phyloP scores from a whole-genome alignment of 2,329 filamentous ascomycete genomes.

The Corniculantispora saksenae region DNA sequence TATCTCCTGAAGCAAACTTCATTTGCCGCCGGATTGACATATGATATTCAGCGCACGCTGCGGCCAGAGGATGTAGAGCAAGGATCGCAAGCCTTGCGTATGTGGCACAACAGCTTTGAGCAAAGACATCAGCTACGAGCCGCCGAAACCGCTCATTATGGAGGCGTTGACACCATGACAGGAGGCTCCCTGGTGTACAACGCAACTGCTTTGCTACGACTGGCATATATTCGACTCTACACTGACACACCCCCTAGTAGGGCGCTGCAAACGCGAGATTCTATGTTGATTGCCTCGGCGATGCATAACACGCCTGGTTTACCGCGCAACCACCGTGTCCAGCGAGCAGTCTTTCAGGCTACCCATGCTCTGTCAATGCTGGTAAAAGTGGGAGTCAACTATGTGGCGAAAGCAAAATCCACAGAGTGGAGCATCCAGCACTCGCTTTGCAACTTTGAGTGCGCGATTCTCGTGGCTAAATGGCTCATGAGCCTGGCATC shows the following conservation, averaged over 20 bases:
- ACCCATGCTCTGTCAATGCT: slow-evolving; percentile 69
- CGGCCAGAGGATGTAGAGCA: slow-evolving; percentile 59
- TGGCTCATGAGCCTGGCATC: slow-evolving; percentile 60
- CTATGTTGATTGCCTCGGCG: slow-evolving; percentile 59
- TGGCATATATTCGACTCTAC: slow-evolving; percentile 66
- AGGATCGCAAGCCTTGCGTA: slow-evolving; percentile 53
- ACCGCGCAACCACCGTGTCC: slow-evolving; percentile 59
- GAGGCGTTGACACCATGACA: slow-evolving; percentile 50
- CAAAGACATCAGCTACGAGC: slow-evolving; percentile 54
- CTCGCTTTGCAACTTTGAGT: slow-evolving; percentile 63
- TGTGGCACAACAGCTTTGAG: slow-evolving; percentile 62
- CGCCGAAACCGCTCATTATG: slow-evolving; percentile 48
- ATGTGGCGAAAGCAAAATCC: slow-evolving; percentile 61
- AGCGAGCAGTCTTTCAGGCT: slow-evolving; percentile 65
- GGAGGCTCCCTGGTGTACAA: slow-evolving; percentile 68
- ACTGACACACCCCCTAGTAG: slow-evolving; percentile 64
- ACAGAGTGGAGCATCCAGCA: slow-evolving; percentile 65
- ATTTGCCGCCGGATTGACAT: slow-evolving; percentile 49
- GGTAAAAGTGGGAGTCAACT: slow-evolving; percentile 63
- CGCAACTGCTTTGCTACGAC: slow-evolving; percentile 59
- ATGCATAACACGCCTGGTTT: slow-evolving; percentile 61
- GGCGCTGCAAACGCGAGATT: slow-evolving; percentile 65
- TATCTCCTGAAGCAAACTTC: slow-evolving; percentile 67
- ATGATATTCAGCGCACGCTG: slow-evolving; percentile 51
- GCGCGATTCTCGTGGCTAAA: slow-evolving; percentile 60